Percentiles rank a stretch among this genome's conserved stretches.
Conservation (phyloP, 2,329 filamentous ascomycete species). For the Aspergillus pseudotamarii region DNA sequence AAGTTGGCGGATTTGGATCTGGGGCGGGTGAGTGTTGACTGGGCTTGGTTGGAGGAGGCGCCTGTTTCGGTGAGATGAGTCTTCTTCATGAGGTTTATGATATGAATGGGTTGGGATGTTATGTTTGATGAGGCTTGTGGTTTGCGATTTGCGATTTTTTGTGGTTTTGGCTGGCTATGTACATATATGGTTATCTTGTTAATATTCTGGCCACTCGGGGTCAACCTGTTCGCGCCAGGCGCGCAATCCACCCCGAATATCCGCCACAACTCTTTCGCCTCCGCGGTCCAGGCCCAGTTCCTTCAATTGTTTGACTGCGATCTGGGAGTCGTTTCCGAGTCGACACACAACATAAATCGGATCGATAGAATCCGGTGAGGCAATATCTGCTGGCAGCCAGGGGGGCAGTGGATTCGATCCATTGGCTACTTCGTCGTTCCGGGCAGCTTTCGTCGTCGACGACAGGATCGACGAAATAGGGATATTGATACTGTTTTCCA, state of each 20-base stretch:
- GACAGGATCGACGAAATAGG: conserved; percentile 48
- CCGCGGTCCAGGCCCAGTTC: conserved; percentile 39
- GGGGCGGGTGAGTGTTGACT: conserved; percentile 53
- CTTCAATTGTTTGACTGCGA: conserved; percentile 46
- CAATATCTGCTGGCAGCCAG: conserved; percentile 33
- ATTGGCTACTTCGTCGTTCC: conserved; percentile 2
- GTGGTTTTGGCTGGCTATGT: background rate
- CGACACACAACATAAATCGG: conserved; percentile 51
- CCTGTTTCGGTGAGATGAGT: conserved; percentile 26
- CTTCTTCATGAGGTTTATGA: background rate
- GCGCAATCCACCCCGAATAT: conserved; percentile 46
- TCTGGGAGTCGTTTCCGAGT: conserved; percentile 53
- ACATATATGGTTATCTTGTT: background rate
- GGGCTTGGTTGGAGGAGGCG: conserved; percentile 53
- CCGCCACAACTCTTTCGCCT: conserved; percentile 40
- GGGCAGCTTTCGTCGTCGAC: conserved; percentile 13
- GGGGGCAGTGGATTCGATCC: conserved; percentile 20
- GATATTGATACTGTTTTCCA: conserved; percentile 72
- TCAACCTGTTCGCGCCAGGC: conserved; percentile 49
- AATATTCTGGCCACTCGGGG: conserved; percentile 46
- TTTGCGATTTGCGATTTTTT: background rate
- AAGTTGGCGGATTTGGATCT: conserved; percentile 46
- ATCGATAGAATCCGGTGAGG: conserved; percentile 23
- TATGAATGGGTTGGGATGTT: background rate
- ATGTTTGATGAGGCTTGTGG: background rate